phyloP scores from a whole-genome alignment of 495 filamentous ascomycete species.

The Podospora bellae-mahoneyi region DNA sequence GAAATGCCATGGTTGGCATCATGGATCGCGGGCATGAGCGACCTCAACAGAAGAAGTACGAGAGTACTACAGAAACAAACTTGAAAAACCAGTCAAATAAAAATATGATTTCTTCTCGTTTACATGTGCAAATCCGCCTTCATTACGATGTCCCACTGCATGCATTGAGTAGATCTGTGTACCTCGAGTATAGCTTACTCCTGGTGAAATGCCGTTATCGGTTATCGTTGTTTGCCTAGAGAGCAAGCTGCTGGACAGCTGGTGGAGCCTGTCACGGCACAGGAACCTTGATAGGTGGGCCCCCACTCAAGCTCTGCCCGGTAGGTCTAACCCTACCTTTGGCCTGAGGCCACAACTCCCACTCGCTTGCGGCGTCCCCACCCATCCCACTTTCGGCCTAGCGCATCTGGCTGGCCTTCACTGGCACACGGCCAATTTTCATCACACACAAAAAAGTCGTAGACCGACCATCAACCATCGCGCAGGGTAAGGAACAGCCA shows the following conservation, averaged over 20 bases:
- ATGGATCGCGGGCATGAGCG: background rate
- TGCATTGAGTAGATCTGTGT: background rate
- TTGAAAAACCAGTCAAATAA: background rate
- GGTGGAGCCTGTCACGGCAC: conserved; percentile 15
- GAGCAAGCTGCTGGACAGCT: conserved; percentile 8
- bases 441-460: conserved; percentile 39
- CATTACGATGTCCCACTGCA: background rate
- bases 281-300: background rate
- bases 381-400: conserved; percentile 35
- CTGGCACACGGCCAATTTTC: conserved; percentile 37
- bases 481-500: conserved; percentile 38
- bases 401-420: conserved; percentile 31
- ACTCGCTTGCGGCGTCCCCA: conserved; percentile 36
- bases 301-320: conserved; percentile 20
- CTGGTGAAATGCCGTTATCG: background rate
- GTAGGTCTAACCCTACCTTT: conserved; percentile 49
- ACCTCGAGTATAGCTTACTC: background rate
- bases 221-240: background rate
- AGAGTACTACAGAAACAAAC: background rate
- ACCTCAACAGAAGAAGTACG: background rate
- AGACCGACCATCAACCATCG: conserved; percentile 38
- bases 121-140: background rate
- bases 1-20: background rate
- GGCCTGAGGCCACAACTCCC: conserved; percentile 37
- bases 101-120: background rate